Evolutionary conservation across 2,329 filamentous ascomycete species (phyloP), one percentile per base, ranked within the genome.

Genomic region (Nigrospora oryzae): DNA sequence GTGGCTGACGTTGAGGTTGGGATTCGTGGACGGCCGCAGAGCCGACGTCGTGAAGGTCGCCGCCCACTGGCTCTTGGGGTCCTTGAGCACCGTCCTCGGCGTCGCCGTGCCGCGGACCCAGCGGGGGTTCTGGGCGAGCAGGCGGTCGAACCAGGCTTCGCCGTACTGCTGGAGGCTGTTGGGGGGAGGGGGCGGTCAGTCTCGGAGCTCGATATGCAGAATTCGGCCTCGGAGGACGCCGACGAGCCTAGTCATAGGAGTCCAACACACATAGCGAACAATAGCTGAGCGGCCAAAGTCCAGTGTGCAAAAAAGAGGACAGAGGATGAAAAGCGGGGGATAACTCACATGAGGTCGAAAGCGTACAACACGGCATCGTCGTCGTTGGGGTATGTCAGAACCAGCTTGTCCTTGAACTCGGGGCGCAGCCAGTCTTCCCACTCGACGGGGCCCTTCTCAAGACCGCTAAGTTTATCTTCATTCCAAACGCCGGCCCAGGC

Each of bases 301-400:
- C 19, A 23, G n/a, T 23, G 4, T 23, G 4, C 6, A 6, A 23
- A 23, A 23, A 23, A 4, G 19, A 6, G 19, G 19, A 23, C 4
- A 23, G 19, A 6, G 19, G 6, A 4, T 23, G 19, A 23, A 23
- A 23, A 28, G 10, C 2, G 23, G 23, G 23, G 23, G 23, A 7
- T 37, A 14, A 53, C 65, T 62, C 55, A 69, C 67, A 77, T 67
- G 1, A 74, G 57, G 36, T 74, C 62, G 36, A 73, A 75, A 3
- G 69, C 67, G 36, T 63, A 77, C 1, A 75, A 59, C 3, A 79
- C 68, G 0, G 75, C 75, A 45, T 79, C 75, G 36, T 79, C 75
- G 35, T 79, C 76, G 47, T 78, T 76, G 11, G 75, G 76, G 45
- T 78, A 78, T 0, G 74, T 77, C 11, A 79, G 54, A 3, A 70